Base-by-base conservation (phyloP, 2,329 filamentous ascomycete species). In the Colletotrichum higginsianum region DNA sequence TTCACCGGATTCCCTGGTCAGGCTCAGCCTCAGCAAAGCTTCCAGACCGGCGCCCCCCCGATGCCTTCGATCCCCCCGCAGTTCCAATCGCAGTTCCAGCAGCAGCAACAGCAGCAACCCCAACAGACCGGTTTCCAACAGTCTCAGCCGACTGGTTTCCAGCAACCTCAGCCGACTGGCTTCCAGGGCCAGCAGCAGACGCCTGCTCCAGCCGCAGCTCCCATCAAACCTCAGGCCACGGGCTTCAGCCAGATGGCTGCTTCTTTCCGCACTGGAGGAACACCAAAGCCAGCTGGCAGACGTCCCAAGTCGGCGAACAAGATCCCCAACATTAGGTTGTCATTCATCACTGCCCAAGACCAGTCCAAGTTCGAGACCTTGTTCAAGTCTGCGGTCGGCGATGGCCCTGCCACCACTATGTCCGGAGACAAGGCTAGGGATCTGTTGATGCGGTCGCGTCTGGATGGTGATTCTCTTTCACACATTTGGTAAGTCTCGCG, bases 341-440 rank as follows among this genome's bases (percentile, higher is more conserved):
- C 95, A 3, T 99, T 99, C 81, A 98, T 99, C 79, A 98, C 96
- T 3, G 95, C 94, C 35, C 91, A 93, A 78, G 96, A 99, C 80
- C 96, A 99, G 83, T 90, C 94, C 78, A 98, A 98, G 84, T 99
- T 99, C 77, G 96, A 99, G 85, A 96, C 96, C 68, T 85, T 99
- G 52, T 99, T 99, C 87, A 98, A 96, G 84, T 97, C 95, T 66
- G 96, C 96, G 16, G 94, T 96, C 46, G 94, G 95, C 44, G 92
- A 95, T 75, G 90, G 88, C 71, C 92, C 95, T 77, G 65, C 52
- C 18, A 93, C 92, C 76, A 96, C 95, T 65, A 90, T 99, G 86
- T 94, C 95, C 58, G 96, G 93, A 64, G 96, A 98, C 74, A 97
- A 97, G 83, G 96, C 96, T 35, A 92, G 93, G 77, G 96, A 98